Evolutionary conservation across 2,329 filamentous ascomycete species (phyloP), one percentile per base, ranked within the genome.

Genomic region (Botrytis sinoallii): DNA sequence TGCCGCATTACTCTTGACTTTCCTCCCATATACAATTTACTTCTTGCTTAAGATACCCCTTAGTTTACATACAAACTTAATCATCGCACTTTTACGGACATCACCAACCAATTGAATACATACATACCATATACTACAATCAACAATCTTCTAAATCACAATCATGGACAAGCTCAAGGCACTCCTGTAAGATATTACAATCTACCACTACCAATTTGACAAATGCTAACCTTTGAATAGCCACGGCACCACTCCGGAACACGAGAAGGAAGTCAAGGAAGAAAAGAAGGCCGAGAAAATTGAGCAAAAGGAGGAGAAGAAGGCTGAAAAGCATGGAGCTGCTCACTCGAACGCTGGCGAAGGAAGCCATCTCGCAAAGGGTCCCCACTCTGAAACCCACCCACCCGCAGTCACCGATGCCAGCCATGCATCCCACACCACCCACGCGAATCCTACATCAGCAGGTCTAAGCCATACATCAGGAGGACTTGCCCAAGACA

Each of bases 91-190:
- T 48, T 65, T 42, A 66, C 38, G 16, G 40, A 52, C 46, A 71
- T 6, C 35, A 63, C 70, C 29, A 38, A 38, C 25, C 44, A 57
- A 7, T n/a, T 46, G 18, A 55, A 29, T 18, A 71, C 40, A 32
- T 35, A 40, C 20, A 40, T 22, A 57, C 22, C 59, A 20, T 18
- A 59, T 9, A 38, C 38, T 29, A 52, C 46, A 71, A 29, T 18
- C 38, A 22, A 40, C n/a, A 71, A 29, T 25, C n/a, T 46, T 38
- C 32, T 40, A 42, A 72, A 35, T 69, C 18, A 59, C 70, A 75
- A 78, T 74, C 72, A 81, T 81, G 80, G 79, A 82, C 29, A 81
- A 78, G 71, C 74, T 81, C 59, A 81, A 80, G 79, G 80, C 78
- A 66, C 55, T 82, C 38, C 65, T 82, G 80, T 81, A 73, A 73